These are phyloP conservation scores for Hydnomerulius pinastri DNA, from an alignment of 768 basidiomycete species.

Conservation along the genomic window DNA sequence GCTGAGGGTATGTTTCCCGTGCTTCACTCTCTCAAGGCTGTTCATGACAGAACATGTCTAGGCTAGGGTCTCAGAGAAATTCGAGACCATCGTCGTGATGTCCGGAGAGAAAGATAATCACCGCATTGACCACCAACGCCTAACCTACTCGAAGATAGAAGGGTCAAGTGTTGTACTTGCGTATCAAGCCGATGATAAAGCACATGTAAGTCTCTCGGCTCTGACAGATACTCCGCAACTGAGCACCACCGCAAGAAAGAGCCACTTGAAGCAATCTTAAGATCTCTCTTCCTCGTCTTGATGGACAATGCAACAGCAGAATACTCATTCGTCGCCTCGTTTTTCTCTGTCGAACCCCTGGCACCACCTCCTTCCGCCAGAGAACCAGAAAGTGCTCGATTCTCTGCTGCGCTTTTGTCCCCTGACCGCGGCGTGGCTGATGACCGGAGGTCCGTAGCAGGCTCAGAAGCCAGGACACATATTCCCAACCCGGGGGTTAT, in stretches of 20 bases:
- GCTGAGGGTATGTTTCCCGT: conserved; percentile 59
- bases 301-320: conserved; percentile 95
- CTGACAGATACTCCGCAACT: conserved; percentile 7
- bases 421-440: conserved; percentile 40
- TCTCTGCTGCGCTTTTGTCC: conserved; percentile 42
- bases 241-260: conserved; percentile 57
- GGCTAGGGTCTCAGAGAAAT: conserved; percentile 70
- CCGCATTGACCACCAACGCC: conserved; percentile 51
- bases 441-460: conserved; percentile 44
- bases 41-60: conserved; percentile 28
- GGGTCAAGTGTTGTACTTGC: conserved; percentile 81
- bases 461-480: conserved; percentile 51
- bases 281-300: conserved; percentile 85
- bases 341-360: conserved; percentile 58
- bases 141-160: conserved; percentile 71
- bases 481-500: conserved; percentile 29
- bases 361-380: conserved; percentile 29
- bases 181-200: conserved; percentile 88
- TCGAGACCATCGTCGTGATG: conserved; percentile 59
- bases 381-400: conserved; percentile 35
- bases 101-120: conserved; percentile 41
- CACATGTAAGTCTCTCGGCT: conserved; percentile 64
- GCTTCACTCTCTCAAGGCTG: not conserved
- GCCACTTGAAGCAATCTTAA: conserved; percentile 78
- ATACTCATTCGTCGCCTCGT: conserved; percentile 82